Conservation (phyloP, 805 yeast genomes). For the Ogataea haglerorum region DNA sequence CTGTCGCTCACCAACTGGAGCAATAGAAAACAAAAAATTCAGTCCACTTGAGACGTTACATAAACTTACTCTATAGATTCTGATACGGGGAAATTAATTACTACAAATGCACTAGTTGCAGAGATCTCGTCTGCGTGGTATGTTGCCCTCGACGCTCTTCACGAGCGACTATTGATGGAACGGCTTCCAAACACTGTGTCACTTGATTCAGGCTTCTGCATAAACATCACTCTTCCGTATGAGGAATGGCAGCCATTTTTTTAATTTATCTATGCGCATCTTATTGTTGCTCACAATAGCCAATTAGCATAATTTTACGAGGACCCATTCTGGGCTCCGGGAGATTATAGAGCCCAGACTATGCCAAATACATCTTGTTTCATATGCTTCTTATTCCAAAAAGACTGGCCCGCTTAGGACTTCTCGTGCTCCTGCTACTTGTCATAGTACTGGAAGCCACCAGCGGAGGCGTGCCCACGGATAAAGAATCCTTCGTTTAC, state of each 20-base stretch:
- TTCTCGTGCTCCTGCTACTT: slow-evolving; percentile 5
- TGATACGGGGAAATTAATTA: neutral
- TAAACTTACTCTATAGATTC: neutral
- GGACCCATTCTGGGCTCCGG: neutral
- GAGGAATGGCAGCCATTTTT: neutral
- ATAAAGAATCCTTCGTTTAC: slow-evolving; percentile 6
- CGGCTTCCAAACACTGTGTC: neutral
- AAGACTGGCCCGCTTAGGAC: slow-evolving; percentile 10
- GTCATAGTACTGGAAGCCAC: slow-evolving; percentile 4
- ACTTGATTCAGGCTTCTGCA: neutral
- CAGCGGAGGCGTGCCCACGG: slow-evolving; percentile 2
- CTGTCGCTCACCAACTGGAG: slow-evolving; percentile 29
- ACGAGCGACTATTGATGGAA: neutral
- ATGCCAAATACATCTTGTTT: neutral
- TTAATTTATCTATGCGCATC: neutral
- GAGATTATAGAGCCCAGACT: neutral
- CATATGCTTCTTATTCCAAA: slow-evolving; percentile 11
- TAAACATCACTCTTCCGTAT: neutral
- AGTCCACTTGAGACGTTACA: slow-evolving; percentile 11
- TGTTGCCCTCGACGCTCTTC: neutral
- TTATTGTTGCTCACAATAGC: neutral
- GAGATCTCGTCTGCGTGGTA: neutral
- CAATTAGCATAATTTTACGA: neutral
- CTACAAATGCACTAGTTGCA: neutral
- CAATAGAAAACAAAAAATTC: slow-evolving; percentile 18